Conservation (phyloP, 768 basidiomycete species). For the Phaffia australis region DNA sequence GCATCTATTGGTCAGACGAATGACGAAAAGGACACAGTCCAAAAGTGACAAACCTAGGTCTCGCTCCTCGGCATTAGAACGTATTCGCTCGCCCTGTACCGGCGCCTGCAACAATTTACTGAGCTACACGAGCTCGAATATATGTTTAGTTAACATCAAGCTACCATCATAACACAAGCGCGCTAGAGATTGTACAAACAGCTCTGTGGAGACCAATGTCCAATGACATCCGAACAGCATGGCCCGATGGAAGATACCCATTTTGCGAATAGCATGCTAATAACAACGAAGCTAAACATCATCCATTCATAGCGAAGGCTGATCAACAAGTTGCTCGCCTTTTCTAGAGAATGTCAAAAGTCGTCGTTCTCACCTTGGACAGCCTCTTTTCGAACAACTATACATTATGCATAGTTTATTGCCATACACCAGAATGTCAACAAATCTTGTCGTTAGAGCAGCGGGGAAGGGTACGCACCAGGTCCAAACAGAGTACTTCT, state of each 20-base stretch:
- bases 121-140: constrained; percentile 34
- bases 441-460: no score
- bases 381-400: constrained; percentile 80
- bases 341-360: no score
- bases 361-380: constrained; percentile 58
- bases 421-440: no score
- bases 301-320: neutral
- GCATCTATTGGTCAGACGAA: neutral
- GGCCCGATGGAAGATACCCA: constrained; percentile 88
- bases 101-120: constrained; percentile 75
- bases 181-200: neutral
- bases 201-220: constrained; percentile 89
- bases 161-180: no score
- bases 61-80: constrained; percentile 69
- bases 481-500: constrained; percentile 87
- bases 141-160: neutral
- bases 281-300: constrained; percentile 61
- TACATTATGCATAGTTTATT: no score
- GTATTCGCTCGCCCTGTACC: constrained; percentile 35
- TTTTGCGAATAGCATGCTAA: constrained; percentile 89
- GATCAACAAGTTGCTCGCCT: neutral
- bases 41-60: constrained; percentile 53
- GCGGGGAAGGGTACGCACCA: no score
- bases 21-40: neutral
- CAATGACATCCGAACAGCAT: constrained; percentile 90